Evolutionary conservation across 768 basidiomycete species (phyloP).

Genomic region (Rhodotorula paludigena): DNA sequence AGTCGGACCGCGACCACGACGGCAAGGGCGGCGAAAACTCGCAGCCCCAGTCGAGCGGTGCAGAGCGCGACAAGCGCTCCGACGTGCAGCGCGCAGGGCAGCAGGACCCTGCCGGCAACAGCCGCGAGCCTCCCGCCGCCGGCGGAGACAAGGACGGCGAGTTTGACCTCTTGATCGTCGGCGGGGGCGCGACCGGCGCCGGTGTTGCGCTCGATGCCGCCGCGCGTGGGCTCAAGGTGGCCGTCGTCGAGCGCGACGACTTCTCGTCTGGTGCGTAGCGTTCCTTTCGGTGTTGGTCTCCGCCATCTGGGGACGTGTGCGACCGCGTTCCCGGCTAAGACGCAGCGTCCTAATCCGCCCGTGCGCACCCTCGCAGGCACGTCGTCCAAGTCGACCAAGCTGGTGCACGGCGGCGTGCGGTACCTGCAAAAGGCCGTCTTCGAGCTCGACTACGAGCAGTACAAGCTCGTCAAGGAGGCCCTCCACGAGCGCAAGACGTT

Average conservation of each 20-base stretch:
- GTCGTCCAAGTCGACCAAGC: conserved; percentile 93
- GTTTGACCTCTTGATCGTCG: conserved; percentile 78
- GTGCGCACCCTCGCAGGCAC: conserved; percentile 57
- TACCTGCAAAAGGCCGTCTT: conserved; percentile 96
- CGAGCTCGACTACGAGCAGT: conserved; percentile 93
- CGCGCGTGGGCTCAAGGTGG: conserved; percentile 82
- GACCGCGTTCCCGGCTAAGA: background rate
- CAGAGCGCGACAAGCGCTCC: conserved; percentile 1
- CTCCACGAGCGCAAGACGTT: conserved; percentile 88
- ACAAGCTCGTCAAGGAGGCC: conserved; percentile 92
- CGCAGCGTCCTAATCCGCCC: background rate
- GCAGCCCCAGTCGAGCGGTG: background rate
- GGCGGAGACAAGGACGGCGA: conserved; percentile 7
- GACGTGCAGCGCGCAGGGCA: background rate
- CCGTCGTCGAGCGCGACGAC: conserved; percentile 86
- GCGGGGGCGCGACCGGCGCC: conserved; percentile 92
- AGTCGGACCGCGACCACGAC: conserved; percentile 5
- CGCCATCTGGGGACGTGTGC: no score
- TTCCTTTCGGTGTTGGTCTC: no score
- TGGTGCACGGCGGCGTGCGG: conserved; percentile 95
- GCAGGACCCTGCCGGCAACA: conserved; percentile 3
- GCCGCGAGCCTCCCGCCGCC: background rate
- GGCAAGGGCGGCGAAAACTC: conserved; percentile 20
- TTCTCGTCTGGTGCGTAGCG: conserved; percentile 76
- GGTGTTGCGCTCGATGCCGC: conserved; percentile 96